A percentile compares a stretch with the other conserved stretches of the same genome.
Conservation (phyloP, 2,329 filamentous ascomycete species). For the Arthrobotrys sphaeroides region DNA sequence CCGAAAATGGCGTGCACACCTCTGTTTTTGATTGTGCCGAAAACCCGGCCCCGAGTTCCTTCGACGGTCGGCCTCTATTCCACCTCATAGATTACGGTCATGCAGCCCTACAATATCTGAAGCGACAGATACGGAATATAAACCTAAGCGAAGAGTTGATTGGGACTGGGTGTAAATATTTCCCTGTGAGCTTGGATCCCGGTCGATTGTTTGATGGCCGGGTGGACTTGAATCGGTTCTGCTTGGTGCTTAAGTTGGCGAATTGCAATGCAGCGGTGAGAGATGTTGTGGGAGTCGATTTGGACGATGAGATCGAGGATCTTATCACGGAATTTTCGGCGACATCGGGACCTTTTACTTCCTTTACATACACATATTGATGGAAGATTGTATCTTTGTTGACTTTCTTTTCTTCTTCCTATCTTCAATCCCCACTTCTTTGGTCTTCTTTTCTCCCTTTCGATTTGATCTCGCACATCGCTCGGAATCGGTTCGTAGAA, state of each 20-base stretch:
- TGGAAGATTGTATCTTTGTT: not conserved
- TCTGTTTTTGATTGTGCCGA: slow-evolving; percentile 18
- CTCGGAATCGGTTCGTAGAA: too few species aligned
- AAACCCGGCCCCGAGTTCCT: not conserved
- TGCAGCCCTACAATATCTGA: slow-evolving; percentile 3
- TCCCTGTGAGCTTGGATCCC: not conserved
- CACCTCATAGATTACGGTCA: slow-evolving; percentile 9
- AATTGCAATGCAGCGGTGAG: slow-evolving; percentile 10
- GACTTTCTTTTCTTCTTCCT: not conserved
- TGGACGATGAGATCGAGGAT: slow-evolving; percentile 4
- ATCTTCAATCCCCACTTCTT: too few species aligned
- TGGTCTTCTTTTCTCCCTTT: too few species aligned
- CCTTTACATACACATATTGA: not conserved
- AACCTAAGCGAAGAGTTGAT: slow-evolving; percentile 5
- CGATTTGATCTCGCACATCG: too few species aligned
- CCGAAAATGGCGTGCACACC: not conserved
- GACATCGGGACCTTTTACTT: not conserved
- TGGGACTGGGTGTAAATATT: slow-evolving; percentile 15
- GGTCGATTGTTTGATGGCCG: not conserved
- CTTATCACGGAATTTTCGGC: slow-evolving; percentile 9
- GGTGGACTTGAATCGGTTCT: not conserved
- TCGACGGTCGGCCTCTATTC: not conserved
- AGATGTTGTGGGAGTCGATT: not conserved
- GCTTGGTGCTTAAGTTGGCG: not conserved
- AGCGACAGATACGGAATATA: slow-evolving; percentile 17